Conservation (phyloP, 768 basidiomycete genomes). For the Tricholoma terreum region DNA sequence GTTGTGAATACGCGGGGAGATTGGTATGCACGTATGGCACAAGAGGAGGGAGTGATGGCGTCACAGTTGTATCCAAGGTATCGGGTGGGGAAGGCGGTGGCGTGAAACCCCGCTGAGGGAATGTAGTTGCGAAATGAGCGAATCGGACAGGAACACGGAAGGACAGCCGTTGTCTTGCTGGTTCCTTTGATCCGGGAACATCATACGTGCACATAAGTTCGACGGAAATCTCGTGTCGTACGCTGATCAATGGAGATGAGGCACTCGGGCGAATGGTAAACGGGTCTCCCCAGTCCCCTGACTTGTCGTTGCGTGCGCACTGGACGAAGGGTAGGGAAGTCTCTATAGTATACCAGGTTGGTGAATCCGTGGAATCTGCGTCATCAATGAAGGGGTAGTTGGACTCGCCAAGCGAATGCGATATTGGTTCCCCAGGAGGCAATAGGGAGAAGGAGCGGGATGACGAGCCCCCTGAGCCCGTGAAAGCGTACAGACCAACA, state of each 20-base stretch:
- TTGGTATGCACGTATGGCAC: slow-evolving; percentile 19
- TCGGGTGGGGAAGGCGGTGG: slow-evolving; percentile 10
- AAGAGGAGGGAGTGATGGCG: slow-evolving; percentile 14
- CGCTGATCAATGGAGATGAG: slow-evolving; percentile 53
- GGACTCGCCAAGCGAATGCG: slow-evolving; percentile 46
- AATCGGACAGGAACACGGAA: slow-evolving; percentile 54
- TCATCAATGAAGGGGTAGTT: slow-evolving; percentile 50
- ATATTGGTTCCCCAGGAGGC: slow-evolving; percentile 40
- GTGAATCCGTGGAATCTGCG: slow-evolving; percentile 23
- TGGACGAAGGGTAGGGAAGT: slow-evolving; percentile 47
- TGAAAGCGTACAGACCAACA: slow-evolving; percentile 35
- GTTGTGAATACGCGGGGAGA: slow-evolving; percentile 76
- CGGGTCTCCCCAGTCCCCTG: slow-evolving; percentile 38
- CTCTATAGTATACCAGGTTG: slow-evolving; percentile 60
- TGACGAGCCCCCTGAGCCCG: slow-evolving; percentile 19
- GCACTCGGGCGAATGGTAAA: slow-evolving; percentile 43
- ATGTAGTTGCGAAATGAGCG: slow-evolving; percentile 38
- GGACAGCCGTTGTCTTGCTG: slow-evolving; percentile 31
- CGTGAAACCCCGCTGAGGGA: slow-evolving; percentile 8
- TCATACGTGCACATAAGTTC: slow-evolving; percentile 58
- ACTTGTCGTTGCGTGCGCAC: slow-evolving; percentile 21
- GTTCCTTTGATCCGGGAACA: slow-evolving; percentile 32
- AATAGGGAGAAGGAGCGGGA: slow-evolving; percentile 49
- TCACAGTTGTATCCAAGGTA: slow-evolving; percentile 5
- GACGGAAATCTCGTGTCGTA: slow-evolving; percentile 52